phyloP scores from a whole-genome alignment of 176 grass and related monocot species.

The Triticum dicoccoides region DNA sequence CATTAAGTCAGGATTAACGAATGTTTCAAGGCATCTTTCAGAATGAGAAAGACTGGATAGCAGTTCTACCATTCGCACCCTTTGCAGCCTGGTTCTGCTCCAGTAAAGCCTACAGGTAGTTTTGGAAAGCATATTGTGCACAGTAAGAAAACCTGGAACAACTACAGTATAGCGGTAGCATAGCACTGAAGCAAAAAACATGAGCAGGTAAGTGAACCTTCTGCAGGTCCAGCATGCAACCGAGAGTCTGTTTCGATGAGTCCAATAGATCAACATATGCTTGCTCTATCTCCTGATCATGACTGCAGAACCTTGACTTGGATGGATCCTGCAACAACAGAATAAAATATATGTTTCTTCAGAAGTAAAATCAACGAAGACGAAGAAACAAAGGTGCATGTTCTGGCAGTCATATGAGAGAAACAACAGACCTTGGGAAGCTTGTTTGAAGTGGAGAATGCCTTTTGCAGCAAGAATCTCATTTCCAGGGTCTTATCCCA shows the following conservation, averaged over 20 bases:
- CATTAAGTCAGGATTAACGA: constrained; percentile 14
- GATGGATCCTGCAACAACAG: constrained; percentile 57
- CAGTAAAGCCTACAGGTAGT: constrained; percentile 64
- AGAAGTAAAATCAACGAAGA: background rate
- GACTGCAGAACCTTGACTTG: constrained; percentile 64
- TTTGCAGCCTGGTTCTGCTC: constrained; percentile 59
- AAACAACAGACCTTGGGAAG: constrained; percentile 62
- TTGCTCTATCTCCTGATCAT: constrained; percentile 51
- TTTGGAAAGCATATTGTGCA: background rate
- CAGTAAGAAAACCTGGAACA: constrained; percentile 11
- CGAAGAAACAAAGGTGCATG: background rate
- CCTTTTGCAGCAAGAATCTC: constrained; percentile 82
- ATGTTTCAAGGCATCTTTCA: background rate
- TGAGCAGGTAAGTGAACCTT: constrained; percentile 49
- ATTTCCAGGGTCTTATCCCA: constrained; percentile 90
- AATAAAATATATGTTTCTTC: background rate
- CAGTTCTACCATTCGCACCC: background rate
- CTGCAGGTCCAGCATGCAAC: constrained; percentile 73
- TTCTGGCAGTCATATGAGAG: background rate
- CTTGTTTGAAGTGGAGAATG: constrained; percentile 87
- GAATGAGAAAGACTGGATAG: constrained; percentile 8
- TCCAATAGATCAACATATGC: constrained; percentile 62
- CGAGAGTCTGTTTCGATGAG: constrained; percentile 62
- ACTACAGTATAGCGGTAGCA: background rate
- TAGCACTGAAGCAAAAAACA: background rate